Evolutionary conservation across 2,329 filamentous ascomycete species (phyloP).

Genomic region (Iodosphaeria phyllophila): DNA sequence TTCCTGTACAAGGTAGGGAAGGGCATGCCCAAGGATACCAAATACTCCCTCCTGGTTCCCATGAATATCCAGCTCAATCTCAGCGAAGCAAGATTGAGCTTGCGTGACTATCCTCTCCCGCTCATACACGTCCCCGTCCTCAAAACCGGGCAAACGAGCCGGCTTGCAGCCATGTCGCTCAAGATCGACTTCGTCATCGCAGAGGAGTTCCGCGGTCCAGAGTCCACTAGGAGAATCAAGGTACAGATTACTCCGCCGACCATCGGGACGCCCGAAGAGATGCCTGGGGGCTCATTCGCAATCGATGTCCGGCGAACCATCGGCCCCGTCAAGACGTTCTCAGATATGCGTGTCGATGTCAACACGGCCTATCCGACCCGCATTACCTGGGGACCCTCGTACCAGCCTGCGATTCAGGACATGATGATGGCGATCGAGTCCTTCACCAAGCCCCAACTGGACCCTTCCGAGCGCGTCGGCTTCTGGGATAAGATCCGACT

Average conservation of each 20-base stretch:
- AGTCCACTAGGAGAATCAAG: slow-evolving; percentile 62
- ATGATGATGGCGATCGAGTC: slow-evolving; percentile 99
- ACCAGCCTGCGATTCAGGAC: slow-evolving; percentile 94
- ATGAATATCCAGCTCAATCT: slow-evolving; percentile 81
- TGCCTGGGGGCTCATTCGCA: no score
- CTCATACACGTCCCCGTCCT: slow-evolving; percentile 77
- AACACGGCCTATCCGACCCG: slow-evolving; percentile 83
- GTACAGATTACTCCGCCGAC: slow-evolving; percentile 70
- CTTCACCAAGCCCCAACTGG: slow-evolving; percentile 88
- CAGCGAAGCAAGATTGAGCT: slow-evolving; percentile 69
- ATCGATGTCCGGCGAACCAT: slow-evolving; percentile 83
- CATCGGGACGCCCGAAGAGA: no score
- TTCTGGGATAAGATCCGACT: slow-evolving; percentile 98
- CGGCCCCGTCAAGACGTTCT: slow-evolving; percentile 90
- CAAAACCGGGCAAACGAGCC: slow-evolving; percentile 59
- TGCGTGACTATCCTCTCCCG: slow-evolving; percentile 88
- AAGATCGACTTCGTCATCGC: slow-evolving; percentile 88
- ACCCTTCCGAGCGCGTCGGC: slow-evolving; percentile 81
- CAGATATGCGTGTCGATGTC: slow-evolving; percentile 78
- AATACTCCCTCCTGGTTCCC: slow-evolving; percentile 76
- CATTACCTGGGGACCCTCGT: slow-evolving; percentile 94
- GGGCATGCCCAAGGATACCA: slow-evolving; percentile 80
- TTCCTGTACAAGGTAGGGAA: slow-evolving; percentile 89
- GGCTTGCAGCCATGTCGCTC: slow-evolving; percentile 65
- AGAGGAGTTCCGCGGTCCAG: slow-evolving; percentile 69